Percentiles rank a stretch among this genome's conserved stretches.
Evolutionary conservation across 805 yeast genomes (phyloP).

Genomic region (Lipomyces sp.): DNA sequence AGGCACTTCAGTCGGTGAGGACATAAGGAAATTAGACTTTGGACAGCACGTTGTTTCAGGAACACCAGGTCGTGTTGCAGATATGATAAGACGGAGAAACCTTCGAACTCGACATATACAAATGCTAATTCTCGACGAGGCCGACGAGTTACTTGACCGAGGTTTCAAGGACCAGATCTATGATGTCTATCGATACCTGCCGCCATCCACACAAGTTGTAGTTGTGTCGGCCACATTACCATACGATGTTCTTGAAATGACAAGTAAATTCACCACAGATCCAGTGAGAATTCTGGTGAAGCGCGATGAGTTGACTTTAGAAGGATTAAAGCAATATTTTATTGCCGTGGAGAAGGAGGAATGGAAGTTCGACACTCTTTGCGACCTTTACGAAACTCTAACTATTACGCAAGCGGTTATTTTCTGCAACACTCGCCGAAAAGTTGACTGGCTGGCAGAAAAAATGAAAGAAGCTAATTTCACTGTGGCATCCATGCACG

Average conservation of each 20-base stretch:
- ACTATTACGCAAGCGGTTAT: slow-evolving; percentile 97
- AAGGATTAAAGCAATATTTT: slow-evolving; percentile 92
- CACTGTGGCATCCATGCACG: slow-evolving; percentile 93
- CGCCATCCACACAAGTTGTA: slow-evolving; percentile 89
- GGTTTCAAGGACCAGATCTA: slow-evolving; percentile 97
- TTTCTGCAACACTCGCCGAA: slow-evolving; percentile 93
- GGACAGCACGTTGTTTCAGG: slow-evolving; percentile 96
- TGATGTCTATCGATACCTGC: slow-evolving; percentile 87
- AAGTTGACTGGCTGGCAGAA: slow-evolving; percentile 86
- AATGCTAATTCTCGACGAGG: slow-evolving; percentile 96
- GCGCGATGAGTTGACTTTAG: slow-evolving; percentile 92
- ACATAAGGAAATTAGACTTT: slow-evolving; percentile 77
- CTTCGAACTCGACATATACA: slow-evolving; percentile 82
- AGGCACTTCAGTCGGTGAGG: slow-evolving; percentile 90
- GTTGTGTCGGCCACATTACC: slow-evolving; percentile 95
- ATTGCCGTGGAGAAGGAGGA: slow-evolving; percentile 91
- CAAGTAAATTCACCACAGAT: slow-evolving; percentile 90
- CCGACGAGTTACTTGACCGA: slow-evolving; percentile 91
- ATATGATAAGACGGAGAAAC: slow-evolving; percentile 90
- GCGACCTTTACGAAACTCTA: slow-evolving; percentile 92
- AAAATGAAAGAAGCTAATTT: slow-evolving; percentile 77
- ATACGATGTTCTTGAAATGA: slow-evolving; percentile 85
- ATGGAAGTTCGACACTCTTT: slow-evolving; percentile 91
- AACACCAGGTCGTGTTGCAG: slow-evolving; percentile 97
- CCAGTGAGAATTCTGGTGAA: slow-evolving; percentile 94